Conservation (phyloP, 257 asterid species). For the Sherardia arvensis region DNA sequence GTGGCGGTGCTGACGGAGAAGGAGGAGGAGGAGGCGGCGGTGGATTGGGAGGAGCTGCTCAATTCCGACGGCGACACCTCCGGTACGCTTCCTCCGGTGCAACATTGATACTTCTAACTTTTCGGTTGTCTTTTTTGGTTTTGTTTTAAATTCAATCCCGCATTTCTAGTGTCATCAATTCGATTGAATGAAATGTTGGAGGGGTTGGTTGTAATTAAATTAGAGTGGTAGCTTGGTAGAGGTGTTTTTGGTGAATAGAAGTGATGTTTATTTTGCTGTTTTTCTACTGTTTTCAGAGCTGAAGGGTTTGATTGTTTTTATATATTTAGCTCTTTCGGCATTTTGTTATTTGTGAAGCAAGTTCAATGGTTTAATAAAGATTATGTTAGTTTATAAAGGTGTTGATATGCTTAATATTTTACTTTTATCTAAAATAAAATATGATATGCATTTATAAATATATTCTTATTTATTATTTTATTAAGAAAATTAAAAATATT, state of each 20-base stretch:
- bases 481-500: too few relatives aligned
- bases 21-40: conserved; percentile 65
- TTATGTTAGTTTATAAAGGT: too few relatives aligned
- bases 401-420: too few relatives aligned
- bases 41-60: conserved; percentile 90
- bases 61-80: conserved; percentile 43
- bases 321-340: neutral
- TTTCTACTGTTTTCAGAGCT: neutral
- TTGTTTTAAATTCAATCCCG: neutral
- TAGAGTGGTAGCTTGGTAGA: neutral
- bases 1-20: conserved; percentile 58
- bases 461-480: too few relatives aligned
- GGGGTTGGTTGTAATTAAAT: neutral
- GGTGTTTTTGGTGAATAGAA: neutral
- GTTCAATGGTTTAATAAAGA: neutral
- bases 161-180: neutral
- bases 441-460: too few relatives aligned
- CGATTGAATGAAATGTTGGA: neutral
- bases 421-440: too few relatives aligned
- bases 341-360: neutral
- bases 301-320: neutral
- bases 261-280: neutral
- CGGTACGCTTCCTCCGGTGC: conserved; percentile 14
- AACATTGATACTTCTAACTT: neutral
- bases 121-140: neutral